A percentile compares a stretch with the other conserved stretches of the same genome.
Evolutionary conservation across 768 basidiomycete genomes (phyloP).

Genomic region (Russula abietina): DNA sequence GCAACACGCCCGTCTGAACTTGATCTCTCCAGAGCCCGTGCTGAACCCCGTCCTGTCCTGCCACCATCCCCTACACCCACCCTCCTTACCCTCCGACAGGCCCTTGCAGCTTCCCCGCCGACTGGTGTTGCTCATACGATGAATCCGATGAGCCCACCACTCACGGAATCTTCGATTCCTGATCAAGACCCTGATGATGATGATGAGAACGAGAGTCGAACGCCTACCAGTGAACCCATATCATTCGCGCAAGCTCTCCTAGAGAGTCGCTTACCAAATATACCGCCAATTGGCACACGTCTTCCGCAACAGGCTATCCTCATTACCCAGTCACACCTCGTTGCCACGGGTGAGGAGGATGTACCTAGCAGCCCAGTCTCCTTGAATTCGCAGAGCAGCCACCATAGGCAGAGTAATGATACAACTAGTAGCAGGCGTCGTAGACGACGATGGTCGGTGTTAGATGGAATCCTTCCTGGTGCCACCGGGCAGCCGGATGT

Average conservation of each 20-base stretch:
- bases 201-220: constrained; percentile 19
- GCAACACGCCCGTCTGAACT: constrained; percentile 60
- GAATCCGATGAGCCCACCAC: constrained; percentile 16
- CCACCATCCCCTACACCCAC: constrained; percentile 57
- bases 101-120: constrained; percentile 47
- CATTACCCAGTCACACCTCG: constrained; percentile 41
- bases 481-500: constrained; percentile 26
- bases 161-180: constrained; percentile 25
- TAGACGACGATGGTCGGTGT: constrained; percentile 68
- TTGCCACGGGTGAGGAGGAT: constrained; percentile 40
- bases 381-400: constrained; percentile 36
- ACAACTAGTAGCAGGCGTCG: constrained; percentile 36
- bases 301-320: constrained; percentile 66
- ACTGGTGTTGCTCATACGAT: constrained; percentile 14
- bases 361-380: constrained; percentile 41
- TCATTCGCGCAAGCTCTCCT: constrained; percentile 67
- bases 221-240: constrained; percentile 49
- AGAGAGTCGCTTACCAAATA: constrained; percentile 71
- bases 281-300: constrained; percentile 63
- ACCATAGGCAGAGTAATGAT: constrained; percentile 16
- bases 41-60: constrained; percentile 28
- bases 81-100: constrained; percentile 59
- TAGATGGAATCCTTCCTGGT: constrained; percentile 42
- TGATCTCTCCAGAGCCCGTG: constrained; percentile 40
- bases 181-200: constrained; percentile 34